Percentiles rank a stretch among this genome's conserved stretches.
These are phyloP conservation scores for Lignosus rhinocerotis DNA, from an alignment of 1,284 basidiomycete genomes.

Conservation along the genomic window DNA sequence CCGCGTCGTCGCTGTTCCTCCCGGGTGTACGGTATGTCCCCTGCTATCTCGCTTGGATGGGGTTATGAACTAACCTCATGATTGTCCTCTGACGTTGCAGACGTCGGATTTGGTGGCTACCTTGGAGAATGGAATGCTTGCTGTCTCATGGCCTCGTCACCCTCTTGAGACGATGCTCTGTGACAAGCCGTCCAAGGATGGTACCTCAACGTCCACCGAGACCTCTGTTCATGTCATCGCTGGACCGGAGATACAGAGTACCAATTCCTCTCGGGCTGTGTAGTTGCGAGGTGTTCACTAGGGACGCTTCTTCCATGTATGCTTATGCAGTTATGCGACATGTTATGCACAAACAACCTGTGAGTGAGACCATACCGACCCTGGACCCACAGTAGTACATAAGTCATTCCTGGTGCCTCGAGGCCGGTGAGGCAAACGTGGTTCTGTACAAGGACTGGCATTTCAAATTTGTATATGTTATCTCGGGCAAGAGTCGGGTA, in stretches of 20 bases:
- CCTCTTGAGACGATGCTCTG: neutral
- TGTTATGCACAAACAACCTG: neutral
- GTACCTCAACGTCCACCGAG: neutral
- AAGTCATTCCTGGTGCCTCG: neutral
- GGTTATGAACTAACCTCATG: neutral
- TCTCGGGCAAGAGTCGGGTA: neutral
- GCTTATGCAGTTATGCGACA: neutral
- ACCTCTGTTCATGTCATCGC: neutral
- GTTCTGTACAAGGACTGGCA: neutral
- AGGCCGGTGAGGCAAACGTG: neutral
- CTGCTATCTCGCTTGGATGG: neutral
- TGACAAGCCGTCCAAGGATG: neutral
- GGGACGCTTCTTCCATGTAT: neutral
- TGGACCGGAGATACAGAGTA: too few species aligned
- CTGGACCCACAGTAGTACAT: conserved; percentile 3
- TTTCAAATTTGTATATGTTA: too few species aligned
- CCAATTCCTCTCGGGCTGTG: neutral
- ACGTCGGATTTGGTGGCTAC: conserved; percentile 17
- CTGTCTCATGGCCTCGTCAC: conserved; percentile 27
- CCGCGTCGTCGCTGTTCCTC: conserved; percentile 37
- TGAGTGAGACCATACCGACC: neutral
- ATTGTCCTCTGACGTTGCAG: neutral
- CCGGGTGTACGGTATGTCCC: conserved; percentile 10
- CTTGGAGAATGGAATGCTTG: conserved; percentile 29
- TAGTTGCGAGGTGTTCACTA: neutral